These are phyloP conservation scores for Pyrus betulifolia DNA, from an alignment of 306 rosid genomes.

Conservation along the genomic window DNA sequence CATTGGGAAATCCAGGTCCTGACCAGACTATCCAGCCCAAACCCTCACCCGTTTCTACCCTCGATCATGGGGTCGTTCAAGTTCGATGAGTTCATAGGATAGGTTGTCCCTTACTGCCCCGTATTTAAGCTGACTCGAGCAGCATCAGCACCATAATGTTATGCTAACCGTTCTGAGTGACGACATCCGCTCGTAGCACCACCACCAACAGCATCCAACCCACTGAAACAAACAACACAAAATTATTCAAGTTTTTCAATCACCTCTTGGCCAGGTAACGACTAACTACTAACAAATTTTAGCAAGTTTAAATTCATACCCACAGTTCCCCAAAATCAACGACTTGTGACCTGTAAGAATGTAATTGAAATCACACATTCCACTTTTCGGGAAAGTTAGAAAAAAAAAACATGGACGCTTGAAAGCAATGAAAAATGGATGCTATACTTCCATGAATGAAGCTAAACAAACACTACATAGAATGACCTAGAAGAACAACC, in stretches of 20 bases:
- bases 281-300: no score
- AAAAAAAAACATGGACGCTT: not conserved
- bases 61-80: constrained; percentile 50
- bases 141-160: no score
- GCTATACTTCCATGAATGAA: not conserved
- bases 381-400: not conserved
- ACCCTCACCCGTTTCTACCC: constrained; percentile 59
- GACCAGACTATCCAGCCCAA: constrained; percentile 36
- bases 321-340: no score
- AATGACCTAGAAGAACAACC: not conserved
- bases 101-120: constrained; percentile 84
- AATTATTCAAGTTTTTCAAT: no score
- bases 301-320: no score
- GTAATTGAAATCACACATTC: not conserved
- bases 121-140: not conserved
- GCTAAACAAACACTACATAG: not conserved
- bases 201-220: no score
- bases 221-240: no score
- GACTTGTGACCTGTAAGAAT: not conserved
- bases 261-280: no score
- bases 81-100: constrained; percentile 39
- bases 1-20: constrained; percentile 77
- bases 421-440: not conserved
- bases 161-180: no score
- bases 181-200: no score